Conservation (phyloP, 371 early-diverging fungal species). For the Coemansia sp. region DNA sequence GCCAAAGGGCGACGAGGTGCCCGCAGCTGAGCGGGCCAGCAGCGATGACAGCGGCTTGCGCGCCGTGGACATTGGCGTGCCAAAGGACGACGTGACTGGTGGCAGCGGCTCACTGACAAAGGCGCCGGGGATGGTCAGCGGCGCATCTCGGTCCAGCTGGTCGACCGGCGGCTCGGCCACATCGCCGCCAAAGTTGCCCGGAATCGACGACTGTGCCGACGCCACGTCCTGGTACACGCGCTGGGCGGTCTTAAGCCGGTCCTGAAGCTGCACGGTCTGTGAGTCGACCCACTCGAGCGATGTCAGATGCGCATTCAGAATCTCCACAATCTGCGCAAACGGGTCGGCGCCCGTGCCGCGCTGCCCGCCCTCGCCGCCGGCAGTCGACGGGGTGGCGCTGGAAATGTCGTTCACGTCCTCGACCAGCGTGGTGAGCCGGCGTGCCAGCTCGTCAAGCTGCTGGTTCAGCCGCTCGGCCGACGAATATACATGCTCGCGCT, state of each 20-base stretch:
- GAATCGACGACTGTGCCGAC: conserved; percentile 22
- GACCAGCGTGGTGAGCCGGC: conserved; percentile 76
- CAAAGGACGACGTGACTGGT: conserved; percentile 33
- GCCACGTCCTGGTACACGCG: conserved; percentile 37
- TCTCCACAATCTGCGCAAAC: conserved; percentile 77
- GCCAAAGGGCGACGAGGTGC: conserved; percentile 19
- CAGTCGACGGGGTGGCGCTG: conserved; percentile 30
- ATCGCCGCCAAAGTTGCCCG: conserved; percentile 9
- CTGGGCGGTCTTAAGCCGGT: conserved; percentile 38
- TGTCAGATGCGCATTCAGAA: conserved; percentile 84
- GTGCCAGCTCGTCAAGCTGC: conserved; percentile 83
- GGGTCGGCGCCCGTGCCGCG: conserved; percentile 33
- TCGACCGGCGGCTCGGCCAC: not conserved
- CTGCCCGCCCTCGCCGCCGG: conserved; percentile 50
- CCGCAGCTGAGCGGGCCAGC: conserved; percentile 7
- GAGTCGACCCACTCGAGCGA: conserved; percentile 88
- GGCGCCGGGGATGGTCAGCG: conserved; percentile 27
- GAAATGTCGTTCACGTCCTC: conserved; percentile 78
- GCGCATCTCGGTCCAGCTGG: not conserved
- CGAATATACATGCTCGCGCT: conserved; percentile 82
- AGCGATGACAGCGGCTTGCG: conserved; percentile 1
- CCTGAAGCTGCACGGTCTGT: conserved; percentile 43
- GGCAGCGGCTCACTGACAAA: conserved; percentile 30
- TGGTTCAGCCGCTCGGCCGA: conserved; percentile 80
- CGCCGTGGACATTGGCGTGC: conserved; percentile 20